Evolutionary conservation across 2,329 filamentous ascomycete species (phyloP).

Genomic region (Exophiala sideris): DNA sequence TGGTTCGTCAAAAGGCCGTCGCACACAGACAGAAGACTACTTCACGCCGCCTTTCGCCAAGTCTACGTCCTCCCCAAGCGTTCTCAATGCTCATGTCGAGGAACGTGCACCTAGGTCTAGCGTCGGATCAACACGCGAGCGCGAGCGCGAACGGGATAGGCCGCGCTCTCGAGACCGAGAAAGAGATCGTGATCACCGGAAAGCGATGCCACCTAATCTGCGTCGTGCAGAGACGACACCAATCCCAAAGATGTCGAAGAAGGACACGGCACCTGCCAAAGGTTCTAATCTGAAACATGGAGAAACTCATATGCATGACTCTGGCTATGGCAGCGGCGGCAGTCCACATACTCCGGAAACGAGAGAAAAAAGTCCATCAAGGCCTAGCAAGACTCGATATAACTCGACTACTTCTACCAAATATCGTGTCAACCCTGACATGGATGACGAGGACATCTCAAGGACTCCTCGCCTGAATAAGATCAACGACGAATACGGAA

Average conservation of each 20-base stretch:
- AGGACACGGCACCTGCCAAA: slow-evolving; percentile 31
- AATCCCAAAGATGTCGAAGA: slow-evolving; percentile 28
- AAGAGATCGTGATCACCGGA: slow-evolving; percentile 14
- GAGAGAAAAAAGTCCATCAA: slow-evolving; percentile 31
- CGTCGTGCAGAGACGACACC: slow-evolving; percentile 33
- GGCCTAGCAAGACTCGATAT: slow-evolving; percentile 13
- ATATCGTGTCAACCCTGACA: slow-evolving; percentile 21
- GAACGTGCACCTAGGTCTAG: slow-evolving; percentile 16
- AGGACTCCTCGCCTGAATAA: slow-evolving; percentile 15
- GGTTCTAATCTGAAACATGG: slow-evolving; percentile 36
- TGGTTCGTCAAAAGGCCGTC: slow-evolving; percentile 36
- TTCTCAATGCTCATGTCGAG: slow-evolving; percentile 22
- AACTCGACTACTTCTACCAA: slow-evolving; percentile 19
- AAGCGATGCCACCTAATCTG: slow-evolving; percentile 33
- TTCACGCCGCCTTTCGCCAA: slow-evolving; percentile 33
- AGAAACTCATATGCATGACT: slow-evolving; percentile 38
- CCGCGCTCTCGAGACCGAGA: slow-evolving; percentile 10
- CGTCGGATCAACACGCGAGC: slow-evolving; percentile 7
- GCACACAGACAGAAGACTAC: slow-evolving; percentile 30
- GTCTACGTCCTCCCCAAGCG: slow-evolving; percentile 33
- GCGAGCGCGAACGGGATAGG: slow-evolving; percentile 13
- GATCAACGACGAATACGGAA: slow-evolving; percentile 12
- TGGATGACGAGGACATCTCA: slow-evolving; percentile 16
- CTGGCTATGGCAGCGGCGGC: slow-evolving; percentile 39
- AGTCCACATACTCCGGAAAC: slow-evolving; percentile 45